Conservation (phyloP, 2,329 filamentous ascomycete species). For the Ophiobolus disseminans region DNA sequence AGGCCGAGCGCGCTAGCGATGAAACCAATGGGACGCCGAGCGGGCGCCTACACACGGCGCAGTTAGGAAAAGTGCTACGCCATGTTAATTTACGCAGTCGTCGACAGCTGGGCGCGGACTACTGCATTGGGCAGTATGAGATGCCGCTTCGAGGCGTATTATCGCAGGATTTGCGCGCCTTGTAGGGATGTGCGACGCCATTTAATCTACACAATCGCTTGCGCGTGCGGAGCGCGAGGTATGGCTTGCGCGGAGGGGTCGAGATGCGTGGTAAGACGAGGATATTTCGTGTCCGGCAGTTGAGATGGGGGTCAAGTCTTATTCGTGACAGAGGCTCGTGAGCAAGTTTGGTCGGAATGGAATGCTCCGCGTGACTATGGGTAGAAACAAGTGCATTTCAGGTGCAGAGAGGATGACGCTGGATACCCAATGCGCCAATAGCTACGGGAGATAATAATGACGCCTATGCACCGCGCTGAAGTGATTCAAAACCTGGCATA, state of each 20-base stretch:
- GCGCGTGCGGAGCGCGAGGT: not conserved
- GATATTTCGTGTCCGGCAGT: not conserved
- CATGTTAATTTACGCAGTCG: slow-evolving; percentile 7
- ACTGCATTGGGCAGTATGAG: not conserved
- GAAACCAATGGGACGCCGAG: slow-evolving; percentile 1
- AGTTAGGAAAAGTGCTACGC: not conserved
- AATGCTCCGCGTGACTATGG: no score
- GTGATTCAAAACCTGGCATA: slow-evolving; percentile 9
- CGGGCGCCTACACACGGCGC: not conserved
- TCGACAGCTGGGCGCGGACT: not conserved
- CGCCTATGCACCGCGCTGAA: slow-evolving; percentile 27
- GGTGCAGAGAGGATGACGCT: no score
- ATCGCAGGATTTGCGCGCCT: not conserved
- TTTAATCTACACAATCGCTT: not conserved
- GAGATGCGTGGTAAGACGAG: not conserved
- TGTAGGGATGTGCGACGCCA: not conserved
- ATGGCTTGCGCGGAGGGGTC: not conserved
- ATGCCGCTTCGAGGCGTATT: not conserved
- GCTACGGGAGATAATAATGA: no score
- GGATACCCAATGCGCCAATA: no score
- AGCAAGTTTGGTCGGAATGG: no score
- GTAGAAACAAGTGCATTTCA: no score
- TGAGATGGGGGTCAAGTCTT: no score
- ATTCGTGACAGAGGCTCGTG: no score
- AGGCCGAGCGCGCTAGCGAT: not conserved